These are phyloP conservation scores for Phialophora chinensis DNA, from an alignment of 2,329 filamentous ascomycete species.

Conservation along the genomic window DNA sequence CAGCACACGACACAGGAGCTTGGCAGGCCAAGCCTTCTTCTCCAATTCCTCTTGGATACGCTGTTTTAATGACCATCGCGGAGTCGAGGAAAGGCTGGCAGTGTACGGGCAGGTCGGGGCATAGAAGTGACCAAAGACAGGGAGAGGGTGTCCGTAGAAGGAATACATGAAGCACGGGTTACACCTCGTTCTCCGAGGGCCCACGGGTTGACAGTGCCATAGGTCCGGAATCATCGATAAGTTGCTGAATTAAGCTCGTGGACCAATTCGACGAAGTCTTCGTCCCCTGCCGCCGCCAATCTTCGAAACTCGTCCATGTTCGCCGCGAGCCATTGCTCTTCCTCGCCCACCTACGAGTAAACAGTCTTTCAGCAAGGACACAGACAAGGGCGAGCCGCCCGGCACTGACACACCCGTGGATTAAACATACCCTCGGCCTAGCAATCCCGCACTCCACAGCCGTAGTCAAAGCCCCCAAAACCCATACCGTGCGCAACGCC, in stretches of 20 bases:
- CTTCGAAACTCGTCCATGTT: slow-evolving; percentile 27
- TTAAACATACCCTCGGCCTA: slow-evolving; percentile 22
- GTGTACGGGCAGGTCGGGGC: neutral
- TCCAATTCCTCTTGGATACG: slow-evolving; percentile 12
- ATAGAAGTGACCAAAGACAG: neutral
- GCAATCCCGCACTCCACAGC: slow-evolving; percentile 33
- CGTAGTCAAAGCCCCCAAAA: slow-evolving; percentile 31
- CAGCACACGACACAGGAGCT: slow-evolving; percentile 16
- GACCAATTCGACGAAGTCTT: slow-evolving; percentile 29
- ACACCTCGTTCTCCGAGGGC: neutral
- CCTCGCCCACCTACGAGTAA: slow-evolving; percentile 26
- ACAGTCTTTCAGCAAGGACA: neutral
- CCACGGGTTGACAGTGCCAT: slow-evolving; percentile 10
- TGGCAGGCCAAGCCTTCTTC: slow-evolving; percentile 31
- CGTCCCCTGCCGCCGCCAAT: slow-evolving; percentile 28
- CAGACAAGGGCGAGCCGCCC: too few relatives aligned
- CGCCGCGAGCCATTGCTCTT: slow-evolving; percentile 25
- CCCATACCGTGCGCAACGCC: slow-evolving; percentile 30
- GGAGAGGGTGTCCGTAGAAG: neutral
- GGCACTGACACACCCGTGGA: neutral
- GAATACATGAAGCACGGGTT: slow-evolving; percentile 5
- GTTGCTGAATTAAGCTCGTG: slow-evolving; percentile 23
- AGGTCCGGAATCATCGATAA: slow-evolving; percentile 1
- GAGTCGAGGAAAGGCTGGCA: slow-evolving; percentile 17
- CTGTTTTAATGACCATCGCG: slow-evolving; percentile 3